A percentile compares a stretch with the other conserved stretches of the same genome.
Conservation (phyloP, 1,139 yeast genomes). For the Suhomyces panamericanus region DNA sequence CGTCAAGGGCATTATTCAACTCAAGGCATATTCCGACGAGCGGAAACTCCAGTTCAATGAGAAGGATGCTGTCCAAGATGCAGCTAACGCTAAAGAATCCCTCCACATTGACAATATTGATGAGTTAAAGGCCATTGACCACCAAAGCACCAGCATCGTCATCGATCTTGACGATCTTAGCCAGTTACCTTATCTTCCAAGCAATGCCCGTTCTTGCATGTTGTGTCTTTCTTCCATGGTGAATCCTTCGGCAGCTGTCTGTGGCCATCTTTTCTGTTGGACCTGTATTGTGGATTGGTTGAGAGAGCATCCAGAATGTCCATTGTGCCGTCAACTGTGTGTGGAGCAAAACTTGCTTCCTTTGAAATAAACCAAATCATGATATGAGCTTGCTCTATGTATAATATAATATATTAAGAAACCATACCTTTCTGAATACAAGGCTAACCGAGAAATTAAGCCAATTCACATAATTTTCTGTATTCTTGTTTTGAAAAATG, state of each 20-base stretch:
- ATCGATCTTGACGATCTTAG: slow-evolving; percentile 58
- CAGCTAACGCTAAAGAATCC: slow-evolving; percentile 8
- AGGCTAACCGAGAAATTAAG: no score
- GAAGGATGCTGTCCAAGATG: slow-evolving; percentile 8
- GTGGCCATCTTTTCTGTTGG: slow-evolving; percentile 97
- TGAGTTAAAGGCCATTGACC: slow-evolving; percentile 12
- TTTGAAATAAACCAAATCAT: slow-evolving; percentile 39
- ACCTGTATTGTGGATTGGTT: slow-evolving; percentile 87
- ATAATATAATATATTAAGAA: no score
- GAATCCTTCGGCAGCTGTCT: slow-evolving; percentile 81
- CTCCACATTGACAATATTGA: slow-evolving; percentile 11
- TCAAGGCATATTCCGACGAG: slow-evolving; percentile 30
- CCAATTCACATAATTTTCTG: no score
- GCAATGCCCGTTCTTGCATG: slow-evolving; percentile 72
- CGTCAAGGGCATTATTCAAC: slow-evolving; percentile 44
- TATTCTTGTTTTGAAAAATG: no score
- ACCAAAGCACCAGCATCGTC: not conserved
- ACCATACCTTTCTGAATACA: not conserved
- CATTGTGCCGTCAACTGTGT: slow-evolving; percentile 79
- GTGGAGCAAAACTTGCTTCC: slow-evolving; percentile 75
- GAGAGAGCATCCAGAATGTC: slow-evolving; percentile 85
- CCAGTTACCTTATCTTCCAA: slow-evolving; percentile 69
- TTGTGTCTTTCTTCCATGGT: slow-evolving; percentile 78
- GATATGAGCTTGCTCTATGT: not conserved
- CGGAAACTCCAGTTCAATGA: not conserved